A percentile compares a stretch with the other conserved stretches of the same genome.
Evolutionary conservation across 176 grass and related monocot species (phyloP).

Genomic region (Oryza glumipatula): DNA sequence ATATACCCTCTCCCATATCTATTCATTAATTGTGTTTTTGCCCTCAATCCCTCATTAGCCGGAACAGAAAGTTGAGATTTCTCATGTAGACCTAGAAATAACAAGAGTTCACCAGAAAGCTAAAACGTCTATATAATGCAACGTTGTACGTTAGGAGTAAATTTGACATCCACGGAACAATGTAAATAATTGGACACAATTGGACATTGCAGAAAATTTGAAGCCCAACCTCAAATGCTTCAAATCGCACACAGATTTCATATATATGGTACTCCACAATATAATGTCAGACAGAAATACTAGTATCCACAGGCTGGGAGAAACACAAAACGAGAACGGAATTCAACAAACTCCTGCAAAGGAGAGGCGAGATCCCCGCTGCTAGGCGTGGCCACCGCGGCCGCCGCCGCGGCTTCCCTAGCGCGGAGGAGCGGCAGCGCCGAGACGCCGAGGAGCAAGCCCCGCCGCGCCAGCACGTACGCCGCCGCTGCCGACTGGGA

Average conservation of each 20-base stretch:
- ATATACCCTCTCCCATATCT: too few species aligned
- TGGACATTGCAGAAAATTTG: too few species aligned
- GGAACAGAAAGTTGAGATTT: too few species aligned
- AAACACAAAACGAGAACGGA: conserved; percentile 15
- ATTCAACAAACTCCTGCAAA: background rate
- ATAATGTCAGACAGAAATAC: background rate
- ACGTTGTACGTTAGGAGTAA: too few species aligned
- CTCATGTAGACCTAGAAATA: too few species aligned
- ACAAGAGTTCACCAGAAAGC: too few species aligned
- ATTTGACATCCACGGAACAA: too few species aligned
- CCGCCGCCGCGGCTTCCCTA: conserved; percentile 50
- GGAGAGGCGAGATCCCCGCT: conserved; percentile 28
- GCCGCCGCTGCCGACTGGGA: background rate
- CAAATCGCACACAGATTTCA: background rate
- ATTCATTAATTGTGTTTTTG: too few species aligned
- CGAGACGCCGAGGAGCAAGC: conserved; percentile 68
- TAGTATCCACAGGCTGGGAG: background rate
- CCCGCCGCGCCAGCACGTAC: conserved; percentile 57
- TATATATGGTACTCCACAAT: background rate
- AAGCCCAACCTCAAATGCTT: too few species aligned
- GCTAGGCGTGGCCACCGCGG: conserved; percentile 33
- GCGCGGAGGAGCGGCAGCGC: conserved; percentile 72
- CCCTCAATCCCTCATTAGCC: too few species aligned
- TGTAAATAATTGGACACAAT: too few species aligned
- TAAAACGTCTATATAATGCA: too few species aligned